phyloP scores from a whole-genome alignment of 768 basidiomycete species.

The Leccinellum rugosiceps region DNA sequence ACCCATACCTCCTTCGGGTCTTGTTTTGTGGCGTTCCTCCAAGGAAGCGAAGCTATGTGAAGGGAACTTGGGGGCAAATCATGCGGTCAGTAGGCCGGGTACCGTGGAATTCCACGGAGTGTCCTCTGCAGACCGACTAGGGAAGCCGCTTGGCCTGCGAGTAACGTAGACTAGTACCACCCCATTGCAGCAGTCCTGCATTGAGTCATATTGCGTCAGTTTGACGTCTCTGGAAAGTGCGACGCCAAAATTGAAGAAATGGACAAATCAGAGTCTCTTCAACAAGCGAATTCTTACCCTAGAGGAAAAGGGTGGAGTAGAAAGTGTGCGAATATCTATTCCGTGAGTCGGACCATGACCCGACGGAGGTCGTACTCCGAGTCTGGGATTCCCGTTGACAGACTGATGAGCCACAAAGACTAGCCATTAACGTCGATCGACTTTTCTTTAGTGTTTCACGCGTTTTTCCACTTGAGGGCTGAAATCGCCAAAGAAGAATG shows the following conservation, averaged over 20 bases:
- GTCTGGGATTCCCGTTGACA: conserved; percentile 7
- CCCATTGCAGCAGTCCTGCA: not conserved
- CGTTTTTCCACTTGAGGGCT: conserved; percentile 6
- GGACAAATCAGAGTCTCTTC: not conserved
- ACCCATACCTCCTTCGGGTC: conserved; percentile 18
- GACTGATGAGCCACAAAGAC: conserved; percentile 3
- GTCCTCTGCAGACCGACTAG: not conserved
- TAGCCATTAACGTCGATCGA: conserved; percentile 2
- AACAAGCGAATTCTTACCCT: not conserved
- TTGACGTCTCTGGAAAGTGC: not conserved
- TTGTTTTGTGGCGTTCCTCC: conserved; percentile 20
- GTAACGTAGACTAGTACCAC: not conserved
- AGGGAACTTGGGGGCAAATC: conserved; percentile 11
- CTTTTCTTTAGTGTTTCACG: not conserved
- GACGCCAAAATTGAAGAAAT: not conserved
- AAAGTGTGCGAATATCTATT: not conserved
- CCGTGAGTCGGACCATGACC: conserved; percentile 8
- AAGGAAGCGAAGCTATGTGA: conserved; percentile 19
- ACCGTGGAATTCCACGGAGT: conserved; percentile 24
- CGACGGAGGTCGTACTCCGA: conserved; percentile 9
- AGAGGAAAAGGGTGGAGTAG: not conserved
- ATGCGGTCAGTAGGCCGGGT: conserved; percentile 7
- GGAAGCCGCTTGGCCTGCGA: not conserved
- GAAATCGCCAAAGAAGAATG: conserved; percentile 1
- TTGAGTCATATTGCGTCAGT: not conserved